These are phyloP conservation scores for Termitomyces sp. DNA, from an alignment of 768 basidiomycete species.

Conservation along the genomic window DNA sequence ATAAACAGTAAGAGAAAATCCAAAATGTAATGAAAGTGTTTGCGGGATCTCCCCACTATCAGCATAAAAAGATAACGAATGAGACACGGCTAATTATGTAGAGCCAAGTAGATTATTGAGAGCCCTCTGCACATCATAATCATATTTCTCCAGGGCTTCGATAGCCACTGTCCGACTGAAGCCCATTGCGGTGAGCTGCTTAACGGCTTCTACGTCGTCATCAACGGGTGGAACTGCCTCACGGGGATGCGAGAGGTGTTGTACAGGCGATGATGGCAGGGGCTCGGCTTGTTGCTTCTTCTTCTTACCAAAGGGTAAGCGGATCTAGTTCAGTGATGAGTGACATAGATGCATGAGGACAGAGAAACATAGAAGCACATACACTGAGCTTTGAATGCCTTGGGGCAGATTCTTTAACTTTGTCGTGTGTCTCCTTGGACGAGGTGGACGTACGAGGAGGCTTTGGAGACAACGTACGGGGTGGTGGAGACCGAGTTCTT, in stretches of 20 bases:
- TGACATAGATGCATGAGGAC: not conserved
- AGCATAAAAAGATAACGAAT: not conserved
- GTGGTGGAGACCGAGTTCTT: constrained; percentile 39
- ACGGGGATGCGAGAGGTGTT: constrained; percentile 34
- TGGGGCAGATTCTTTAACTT: constrained; percentile 46
- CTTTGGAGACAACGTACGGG: constrained; percentile 53
- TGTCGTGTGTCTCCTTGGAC: constrained; percentile 54
- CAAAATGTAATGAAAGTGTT: not conserved
- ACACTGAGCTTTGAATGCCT: constrained; percentile 76
- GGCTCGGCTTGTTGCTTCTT: constrained; percentile 56
- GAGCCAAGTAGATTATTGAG: constrained; percentile 61
- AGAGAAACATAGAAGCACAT: constrained; percentile 24
- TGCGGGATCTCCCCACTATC: too few species aligned
- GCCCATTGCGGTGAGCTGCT: constrained; percentile 83
- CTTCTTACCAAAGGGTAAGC: constrained; percentile 72
- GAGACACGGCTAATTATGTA: not conserved
- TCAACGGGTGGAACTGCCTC: constrained; percentile 50
- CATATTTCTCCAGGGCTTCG: constrained; percentile 75
- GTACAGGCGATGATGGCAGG: constrained; percentile 33
- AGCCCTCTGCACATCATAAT: constrained; percentile 76
- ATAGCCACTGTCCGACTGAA: constrained; percentile 82
- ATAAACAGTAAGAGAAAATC: not conserved
- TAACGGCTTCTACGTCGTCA: constrained; percentile 73
- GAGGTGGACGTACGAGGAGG: constrained; percentile 54
- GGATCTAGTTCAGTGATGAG: constrained; percentile 36